Evolutionary conservation across 148 eudicot genomes (phyloP).

Genomic region (Drosera capensis): DNA sequence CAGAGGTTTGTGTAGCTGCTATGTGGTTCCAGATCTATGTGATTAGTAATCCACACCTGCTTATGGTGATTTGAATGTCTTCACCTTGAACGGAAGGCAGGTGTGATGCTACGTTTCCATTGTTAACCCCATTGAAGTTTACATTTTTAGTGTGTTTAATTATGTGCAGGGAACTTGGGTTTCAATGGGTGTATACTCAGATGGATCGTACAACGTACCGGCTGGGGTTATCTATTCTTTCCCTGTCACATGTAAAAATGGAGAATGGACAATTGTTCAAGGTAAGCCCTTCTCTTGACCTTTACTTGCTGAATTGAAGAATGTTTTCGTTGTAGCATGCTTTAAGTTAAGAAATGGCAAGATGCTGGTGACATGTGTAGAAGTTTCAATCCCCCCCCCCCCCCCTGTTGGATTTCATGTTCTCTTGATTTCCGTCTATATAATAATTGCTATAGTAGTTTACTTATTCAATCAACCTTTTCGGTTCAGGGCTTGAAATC

Average conservation of each 20-base stretch:
- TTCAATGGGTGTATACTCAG: constrained; percentile 97
- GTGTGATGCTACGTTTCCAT: too few species aligned
- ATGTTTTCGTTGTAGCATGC: too few species aligned
- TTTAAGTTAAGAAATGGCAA: too few species aligned
- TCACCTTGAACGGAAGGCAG: too few species aligned
- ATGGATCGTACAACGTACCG: constrained; percentile 91
- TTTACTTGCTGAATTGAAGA: too few species aligned
- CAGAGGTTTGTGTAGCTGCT: constrained; percentile 47
- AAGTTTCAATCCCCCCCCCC: background rate
- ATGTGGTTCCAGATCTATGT: background rate
- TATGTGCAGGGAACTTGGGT: constrained; percentile 77
- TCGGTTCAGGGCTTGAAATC: constrained; percentile 57
- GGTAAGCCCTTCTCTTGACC: constrained; percentile 22
- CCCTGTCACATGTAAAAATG: constrained; percentile 78
- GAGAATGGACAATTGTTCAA: constrained; percentile 89
- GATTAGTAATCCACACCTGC: too few species aligned
- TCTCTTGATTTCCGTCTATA: background rate
- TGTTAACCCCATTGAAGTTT: too few species aligned
- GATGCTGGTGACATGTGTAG: too few species aligned
- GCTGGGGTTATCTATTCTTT: constrained; percentile 89
- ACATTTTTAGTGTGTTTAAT: background rate
- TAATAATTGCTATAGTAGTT: too few species aligned
- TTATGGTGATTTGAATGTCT: too few species aligned
- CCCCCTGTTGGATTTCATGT: background rate
- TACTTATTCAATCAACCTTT: too few species aligned